These are phyloP conservation scores for Lipomyces sp. DNA, from an alignment of 805 yeast species.

Conservation along the genomic window DNA sequence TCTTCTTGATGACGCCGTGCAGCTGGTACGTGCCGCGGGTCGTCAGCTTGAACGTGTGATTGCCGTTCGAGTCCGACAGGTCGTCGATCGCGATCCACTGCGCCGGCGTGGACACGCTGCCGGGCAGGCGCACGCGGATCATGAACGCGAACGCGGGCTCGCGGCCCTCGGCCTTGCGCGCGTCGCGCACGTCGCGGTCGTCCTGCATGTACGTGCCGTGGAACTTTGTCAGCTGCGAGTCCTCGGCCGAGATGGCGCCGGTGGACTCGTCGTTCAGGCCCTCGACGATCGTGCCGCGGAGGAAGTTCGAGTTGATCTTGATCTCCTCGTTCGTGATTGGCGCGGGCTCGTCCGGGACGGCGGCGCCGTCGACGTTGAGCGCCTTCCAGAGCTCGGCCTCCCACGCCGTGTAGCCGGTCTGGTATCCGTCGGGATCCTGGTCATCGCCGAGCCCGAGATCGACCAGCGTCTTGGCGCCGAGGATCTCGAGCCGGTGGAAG, in stretches of 20 bases:
- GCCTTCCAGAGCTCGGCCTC: conserved; percentile 81
- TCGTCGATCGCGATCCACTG: conserved; percentile 88
- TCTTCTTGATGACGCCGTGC: conserved; percentile 89
- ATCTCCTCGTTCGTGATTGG: conserved; percentile 94
- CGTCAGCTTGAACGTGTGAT: conserved; percentile 89
- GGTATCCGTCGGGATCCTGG: conserved; percentile 94
- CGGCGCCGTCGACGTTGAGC: conserved; percentile 77
- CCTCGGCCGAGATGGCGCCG: conserved; percentile 86
- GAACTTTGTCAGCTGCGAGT: conserved; percentile 92
- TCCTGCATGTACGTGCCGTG: conserved; percentile 99
- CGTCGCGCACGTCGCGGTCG: conserved; percentile 92
- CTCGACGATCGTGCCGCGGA: conserved; percentile 90
- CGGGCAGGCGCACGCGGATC: conserved; percentile 94
- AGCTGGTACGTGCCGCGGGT: conserved; percentile 97
- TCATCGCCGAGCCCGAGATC: conserved; percentile 92
- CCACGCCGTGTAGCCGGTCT: conserved; percentile 89
- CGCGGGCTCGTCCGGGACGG: conserved; percentile 85
- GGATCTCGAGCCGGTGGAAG: conserved; percentile 55
- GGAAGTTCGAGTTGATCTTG: conserved; percentile 78
- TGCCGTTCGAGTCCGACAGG: conserved; percentile 75
- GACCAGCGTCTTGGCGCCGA: conserved; percentile 71
- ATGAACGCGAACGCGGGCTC: conserved; percentile 97
- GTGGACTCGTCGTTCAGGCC: conserved; percentile 78
- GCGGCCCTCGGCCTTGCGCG: conserved; percentile 83
- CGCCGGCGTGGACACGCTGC: conserved; percentile 80